Conservation (phyloP, 1,284 basidiomycete species). For the Fomitopsis palustris region DNA sequence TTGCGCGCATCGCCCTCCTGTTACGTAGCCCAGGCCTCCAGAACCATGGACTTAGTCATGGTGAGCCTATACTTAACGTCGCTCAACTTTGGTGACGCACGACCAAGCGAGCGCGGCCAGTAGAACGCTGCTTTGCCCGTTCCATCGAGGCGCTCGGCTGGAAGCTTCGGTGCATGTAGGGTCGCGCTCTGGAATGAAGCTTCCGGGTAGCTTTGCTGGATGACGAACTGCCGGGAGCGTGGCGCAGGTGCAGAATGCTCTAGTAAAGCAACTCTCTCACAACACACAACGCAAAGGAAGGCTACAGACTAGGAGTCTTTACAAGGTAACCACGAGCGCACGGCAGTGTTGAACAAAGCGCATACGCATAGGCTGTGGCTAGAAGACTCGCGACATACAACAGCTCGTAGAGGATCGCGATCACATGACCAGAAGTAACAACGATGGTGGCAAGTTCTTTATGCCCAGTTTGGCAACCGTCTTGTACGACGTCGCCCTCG, state of each 20-base stretch:
- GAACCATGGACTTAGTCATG: not conserved
- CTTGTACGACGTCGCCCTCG: not conserved
- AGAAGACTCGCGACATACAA: not conserved
- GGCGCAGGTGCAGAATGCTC: too few relatives aligned
- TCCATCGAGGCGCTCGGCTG: not conserved
- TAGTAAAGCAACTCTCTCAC: too few relatives aligned
- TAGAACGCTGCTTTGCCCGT: not conserved
- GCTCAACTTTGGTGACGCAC: not conserved
- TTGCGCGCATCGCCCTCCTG: not conserved
- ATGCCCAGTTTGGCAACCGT: not conserved
- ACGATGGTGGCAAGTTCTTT: not conserved
- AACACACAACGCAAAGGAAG: too few relatives aligned
- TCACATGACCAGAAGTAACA: conserved; percentile 7
- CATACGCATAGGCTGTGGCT: not conserved
- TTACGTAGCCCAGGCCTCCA: not conserved
- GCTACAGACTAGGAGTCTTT: too few relatives aligned
- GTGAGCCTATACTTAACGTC: not conserved
- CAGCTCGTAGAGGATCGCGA: conserved; percentile 30
- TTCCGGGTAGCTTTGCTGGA: too few relatives aligned
- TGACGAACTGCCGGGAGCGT: too few relatives aligned
- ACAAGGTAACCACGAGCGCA: not conserved
- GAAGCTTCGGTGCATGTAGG: not conserved
- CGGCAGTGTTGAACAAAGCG: not conserved
- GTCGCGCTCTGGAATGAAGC: too few relatives aligned
- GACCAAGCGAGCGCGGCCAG: not conserved